Base-by-base conservation (phyloP, 2,329 filamentous ascomycete genomes). In the Aspergillus japonicus region DNA sequence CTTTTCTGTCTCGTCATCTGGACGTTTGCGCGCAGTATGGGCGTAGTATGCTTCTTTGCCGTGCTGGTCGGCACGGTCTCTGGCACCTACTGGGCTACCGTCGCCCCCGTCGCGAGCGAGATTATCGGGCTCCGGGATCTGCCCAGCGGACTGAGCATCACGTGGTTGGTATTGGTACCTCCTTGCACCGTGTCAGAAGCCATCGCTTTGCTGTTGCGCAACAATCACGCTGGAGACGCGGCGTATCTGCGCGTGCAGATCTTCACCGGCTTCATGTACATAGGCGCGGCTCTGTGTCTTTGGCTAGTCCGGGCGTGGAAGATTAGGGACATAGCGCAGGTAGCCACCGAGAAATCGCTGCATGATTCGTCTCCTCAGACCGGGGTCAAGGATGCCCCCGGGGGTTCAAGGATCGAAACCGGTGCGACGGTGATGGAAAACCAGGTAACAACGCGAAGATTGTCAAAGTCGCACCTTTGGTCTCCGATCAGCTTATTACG, bases 241-340 rank as follows among this genome's bases (percentile, higher is more conserved):
- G 68, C 71, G 2, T 80, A 80, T 59, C 64, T 79, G 19, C 69
- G 70, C 31, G 74, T 77, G 4, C 78, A 80, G 64, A 66, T 89
- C 1, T 89, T 89, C 63, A 81, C 83, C 0, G 87, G 84, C 1
- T 76, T 85, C 60, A 83, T 88, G 78, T 90, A 84, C 64, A 70
- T 89, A 23, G 81, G 76, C 2, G 84, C 82, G 14, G 82, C 83
- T 16, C 19, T 81, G 8, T 85, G 79, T 63, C 56, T 78, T 33
- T 78, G 75, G 75, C 29, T 79, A 6, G 73, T 77, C 7, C 50
- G 66, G 42, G 73, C 72, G 4, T 78, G 75, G 75, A 77, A 77
- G 61, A 69, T 78, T n/a, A 70, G 71, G 4, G 68, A 76, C 21
- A 57, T 69, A n/a, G 61, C 44, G 3, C 62, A 65, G 48, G 60